Evolutionary conservation across 2,329 filamentous ascomycete genomes (phyloP).

Genomic region (Fusarium drepaniforme): DNA sequence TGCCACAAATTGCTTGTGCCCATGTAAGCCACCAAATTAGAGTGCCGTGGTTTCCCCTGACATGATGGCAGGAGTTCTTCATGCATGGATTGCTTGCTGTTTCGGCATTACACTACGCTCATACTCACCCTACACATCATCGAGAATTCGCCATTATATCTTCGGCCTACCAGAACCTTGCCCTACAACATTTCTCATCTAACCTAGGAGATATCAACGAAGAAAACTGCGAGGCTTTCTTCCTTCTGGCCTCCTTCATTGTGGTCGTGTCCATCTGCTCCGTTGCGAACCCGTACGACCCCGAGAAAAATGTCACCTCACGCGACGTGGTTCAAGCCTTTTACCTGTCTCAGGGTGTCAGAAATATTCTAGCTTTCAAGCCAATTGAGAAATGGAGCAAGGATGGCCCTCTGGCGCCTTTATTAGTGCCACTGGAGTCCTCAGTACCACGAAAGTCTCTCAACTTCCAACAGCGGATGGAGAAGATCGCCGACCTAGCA

Average conservation of each 20-base stretch:
- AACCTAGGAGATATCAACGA: slow-evolving; percentile 9
- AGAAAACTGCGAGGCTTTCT: slow-evolving; percentile 23
- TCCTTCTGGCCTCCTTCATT: slow-evolving; percentile 26
- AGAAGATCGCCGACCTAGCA: slow-evolving; percentile 11
- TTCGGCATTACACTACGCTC: slow-evolving; percentile 22
- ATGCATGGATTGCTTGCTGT: slow-evolving; percentile 29
- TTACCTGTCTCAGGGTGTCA: slow-evolving; percentile 20
- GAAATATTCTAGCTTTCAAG: slow-evolving; percentile 9
- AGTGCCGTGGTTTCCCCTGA: not conserved
- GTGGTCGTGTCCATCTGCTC: slow-evolving; percentile 16
- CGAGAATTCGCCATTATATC: slow-evolving; percentile 23
- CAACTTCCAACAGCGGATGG: slow-evolving; percentile 18
- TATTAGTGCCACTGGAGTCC: not conserved
- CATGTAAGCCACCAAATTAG: slow-evolving; percentile 3
- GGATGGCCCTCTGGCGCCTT: slow-evolving; percentile 3
- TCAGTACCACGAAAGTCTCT: not conserved
- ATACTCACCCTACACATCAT: slow-evolving; percentile 8
- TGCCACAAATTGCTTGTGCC: slow-evolving; percentile 17
- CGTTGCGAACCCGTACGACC: slow-evolving; percentile 7
- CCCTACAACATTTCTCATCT: slow-evolving; percentile 17
- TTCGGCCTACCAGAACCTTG: slow-evolving; percentile 21
- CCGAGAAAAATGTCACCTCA: not conserved
- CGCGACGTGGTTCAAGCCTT: slow-evolving; percentile 18
- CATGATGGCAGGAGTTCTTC: slow-evolving; percentile 16
- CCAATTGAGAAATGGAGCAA: slow-evolving; percentile 15